Conservation (phyloP, 75 land plant species). For the Ceratopteris richardii region DNA sequence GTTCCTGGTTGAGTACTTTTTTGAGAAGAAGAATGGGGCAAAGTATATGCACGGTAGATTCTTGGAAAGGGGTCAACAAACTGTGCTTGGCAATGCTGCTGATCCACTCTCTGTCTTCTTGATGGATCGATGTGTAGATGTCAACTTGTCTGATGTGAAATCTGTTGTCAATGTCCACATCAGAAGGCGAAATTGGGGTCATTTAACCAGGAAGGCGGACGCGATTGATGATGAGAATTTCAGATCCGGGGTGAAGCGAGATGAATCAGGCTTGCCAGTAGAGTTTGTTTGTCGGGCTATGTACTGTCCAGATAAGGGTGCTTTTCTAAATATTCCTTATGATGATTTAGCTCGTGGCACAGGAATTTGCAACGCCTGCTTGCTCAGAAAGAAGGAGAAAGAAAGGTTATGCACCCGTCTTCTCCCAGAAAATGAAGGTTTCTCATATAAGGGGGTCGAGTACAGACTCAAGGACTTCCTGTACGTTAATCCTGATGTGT, state of each 20-base stretch:
- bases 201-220: slow-evolving; percentile 53
- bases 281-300: slow-evolving; percentile 74
- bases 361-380: slow-evolving; percentile 64
- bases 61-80: slow-evolving; percentile 43
- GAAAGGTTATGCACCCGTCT: slow-evolving; percentile 13
- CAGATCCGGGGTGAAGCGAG: slow-evolving; percentile 49
- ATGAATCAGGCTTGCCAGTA: slow-evolving; percentile 59
- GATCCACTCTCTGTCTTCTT: slow-evolving; percentile 69
- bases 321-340: slow-evolving; percentile 51
- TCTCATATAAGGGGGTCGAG: slow-evolving; percentile 42
- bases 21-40: slow-evolving; percentile 44
- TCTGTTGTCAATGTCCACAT: slow-evolving; percentile 45
- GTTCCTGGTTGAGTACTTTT: slow-evolving; percentile 80
- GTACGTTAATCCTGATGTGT: slow-evolving; percentile 41
- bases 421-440: slow-evolving; percentile 21
- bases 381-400: slow-evolving; percentile 21
- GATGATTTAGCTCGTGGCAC: slow-evolving; percentile 58
- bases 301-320: slow-evolving; percentile 81
- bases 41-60: slow-evolving; percentile 76
- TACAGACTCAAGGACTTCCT: slow-evolving; percentile 65
- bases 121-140: slow-evolving; percentile 61
- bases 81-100: slow-evolving; percentile 78
- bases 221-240: slow-evolving; percentile 41
- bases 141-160: slow-evolving; percentile 46
- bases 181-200: slow-evolving; percentile 50